Base-by-base conservation (phyloP, 2,329 filamentous ascomycete species). In the Xenoacremonium recifei region DNA sequence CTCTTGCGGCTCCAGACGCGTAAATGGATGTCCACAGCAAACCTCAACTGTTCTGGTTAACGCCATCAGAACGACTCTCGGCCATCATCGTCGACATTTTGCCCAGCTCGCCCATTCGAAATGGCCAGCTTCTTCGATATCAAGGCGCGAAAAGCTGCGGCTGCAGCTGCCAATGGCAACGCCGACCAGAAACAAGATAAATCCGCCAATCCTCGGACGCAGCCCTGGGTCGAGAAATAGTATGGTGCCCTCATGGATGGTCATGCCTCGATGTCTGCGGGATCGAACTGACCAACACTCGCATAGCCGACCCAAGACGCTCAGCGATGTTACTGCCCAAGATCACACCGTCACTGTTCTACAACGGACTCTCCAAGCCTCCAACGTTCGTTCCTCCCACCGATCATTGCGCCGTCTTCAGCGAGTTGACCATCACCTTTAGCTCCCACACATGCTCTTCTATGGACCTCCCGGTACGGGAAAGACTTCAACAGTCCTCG, bases 221-320 rank as follows among this genome's bases (percentile, higher is more conserved):
- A 96, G 61, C 93, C 93, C 58, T 99, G 93, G 93, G 92, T 97
- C 39, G 93, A 97, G 73, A 97, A 97, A 87, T 97, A 96, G 92
- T 96, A 74, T 49, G 77, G 47, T 20, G 15, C 17, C 30, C 38
- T n/a, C 34, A n/a, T n/a, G n/a, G n/a, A n/a, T n/a, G n/a, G n/a
- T n/a, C 18, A 31, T 19, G 13, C 17, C 4, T 7, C 13, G 12
- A 6, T 4, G 16, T 31, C 17, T 6, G 16, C 18, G 12, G n/a
- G 4, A 25, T 12, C 27, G 20, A 25, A n/a, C 32, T 36, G 11
- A 31, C 51, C 54, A 30, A 58, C 36, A 13, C 17, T 13, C 23
- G 2, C 7, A 3, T 53, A 97, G 92, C 65, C 91, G 93, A 33
- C 95, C 93, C 20, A 96, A 95, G 69, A 90, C 85, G 10, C 82